A percentile compares a stretch with the other conserved stretches of the same genome.
Evolutionary conservation across 1,284 basidiomycete species (phyloP).

Genomic region (Ceratobasidium sp.): DNA sequence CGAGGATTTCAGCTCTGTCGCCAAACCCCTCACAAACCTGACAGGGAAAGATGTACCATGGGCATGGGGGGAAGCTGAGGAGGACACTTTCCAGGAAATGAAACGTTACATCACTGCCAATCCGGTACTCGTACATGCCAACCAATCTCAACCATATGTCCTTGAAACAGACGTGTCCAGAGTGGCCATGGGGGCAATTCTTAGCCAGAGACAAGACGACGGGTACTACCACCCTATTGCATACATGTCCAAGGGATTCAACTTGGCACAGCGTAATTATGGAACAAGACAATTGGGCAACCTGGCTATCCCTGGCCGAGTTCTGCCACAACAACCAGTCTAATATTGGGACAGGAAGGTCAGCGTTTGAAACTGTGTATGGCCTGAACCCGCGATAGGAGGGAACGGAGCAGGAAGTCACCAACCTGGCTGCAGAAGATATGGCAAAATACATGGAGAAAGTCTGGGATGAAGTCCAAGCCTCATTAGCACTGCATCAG

Average conservation of each 20-base stretch:
- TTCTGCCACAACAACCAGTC: too few relatives aligned
- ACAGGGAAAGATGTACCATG: constrained; percentile 49
- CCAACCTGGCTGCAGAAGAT: too few relatives aligned
- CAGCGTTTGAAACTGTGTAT: too few relatives aligned
- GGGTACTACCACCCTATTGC: constrained; percentile 47
- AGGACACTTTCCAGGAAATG: constrained; percentile 53
- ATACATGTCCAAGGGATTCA: constrained; percentile 34
- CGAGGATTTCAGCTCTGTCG: constrained; percentile 51
- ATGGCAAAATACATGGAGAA: too few relatives aligned
- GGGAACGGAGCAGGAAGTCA: too few relatives aligned
- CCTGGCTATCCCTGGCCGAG: too few relatives aligned
- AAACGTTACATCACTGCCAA: constrained; percentile 46
- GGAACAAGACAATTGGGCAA: too few relatives aligned
- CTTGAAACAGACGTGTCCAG: constrained; percentile 40
- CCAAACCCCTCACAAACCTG: constrained; percentile 52
- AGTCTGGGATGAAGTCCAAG: too few relatives aligned
- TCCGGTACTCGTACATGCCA: constrained; percentile 26
- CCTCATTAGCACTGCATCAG: too few relatives aligned
- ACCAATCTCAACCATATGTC: constrained; percentile 18
- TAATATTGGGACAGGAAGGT: too few relatives aligned
- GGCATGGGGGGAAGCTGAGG: constrained; percentile 44
- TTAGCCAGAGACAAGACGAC: constrained; percentile 50
- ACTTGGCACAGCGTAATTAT: constrained; percentile 56
- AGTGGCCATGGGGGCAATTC: constrained; percentile 40
- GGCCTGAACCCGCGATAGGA: too few relatives aligned